Evolutionary conservation across 768 basidiomycete genomes (phyloP), one percentile per base, ranked within the genome.

Genomic region (Lactifluus subvellereus): DNA sequence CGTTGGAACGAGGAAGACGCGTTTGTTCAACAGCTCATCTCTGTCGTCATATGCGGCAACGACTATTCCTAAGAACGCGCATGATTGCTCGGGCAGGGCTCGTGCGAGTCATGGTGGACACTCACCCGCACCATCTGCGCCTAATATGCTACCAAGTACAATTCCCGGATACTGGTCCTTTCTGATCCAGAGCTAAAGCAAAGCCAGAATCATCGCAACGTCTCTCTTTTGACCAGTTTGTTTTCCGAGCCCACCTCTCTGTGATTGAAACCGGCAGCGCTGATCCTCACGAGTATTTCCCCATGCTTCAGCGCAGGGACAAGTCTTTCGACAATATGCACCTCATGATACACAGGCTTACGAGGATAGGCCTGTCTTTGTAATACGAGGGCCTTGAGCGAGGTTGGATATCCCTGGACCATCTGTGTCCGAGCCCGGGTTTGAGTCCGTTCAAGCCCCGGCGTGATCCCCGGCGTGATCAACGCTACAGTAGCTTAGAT

Each of bases 241-340:
- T 20, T 13, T 13, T 20, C 54, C 30, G 18, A 49, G 35, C 53
- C 40, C 14, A 51, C 57, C 33, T 91, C 90, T 69, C 86, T 79
- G 69, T 86, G 90, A 71, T 94, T 94, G 77, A 89, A 89, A 16
- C 81, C 84, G 0, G 79, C 88, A 14, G 90, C 88, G 20, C 75
- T 77, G 56, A 91, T 82, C 71, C 80, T 82, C 9, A 91, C 86
- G 8, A 89, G 77, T 0, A 91, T 72, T 72, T 91, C 77, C 2
- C 83, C 86, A 0, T 72, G 63, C 61, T 81, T 76, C 59, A 89
- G 77, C 8, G 72, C 51, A 33, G 82, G 81, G 47, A 90, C 71
- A 0, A 79, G 76, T 49, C 72, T 76, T 40, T 81, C 76, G 55
- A 82, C 78, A 11, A 91, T 58, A 6, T 76, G 74, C 0, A 82